Base-by-base conservation (phyloP, 1,284 basidiomycete genomes). In the Apiotrichum montevideense region DNA sequence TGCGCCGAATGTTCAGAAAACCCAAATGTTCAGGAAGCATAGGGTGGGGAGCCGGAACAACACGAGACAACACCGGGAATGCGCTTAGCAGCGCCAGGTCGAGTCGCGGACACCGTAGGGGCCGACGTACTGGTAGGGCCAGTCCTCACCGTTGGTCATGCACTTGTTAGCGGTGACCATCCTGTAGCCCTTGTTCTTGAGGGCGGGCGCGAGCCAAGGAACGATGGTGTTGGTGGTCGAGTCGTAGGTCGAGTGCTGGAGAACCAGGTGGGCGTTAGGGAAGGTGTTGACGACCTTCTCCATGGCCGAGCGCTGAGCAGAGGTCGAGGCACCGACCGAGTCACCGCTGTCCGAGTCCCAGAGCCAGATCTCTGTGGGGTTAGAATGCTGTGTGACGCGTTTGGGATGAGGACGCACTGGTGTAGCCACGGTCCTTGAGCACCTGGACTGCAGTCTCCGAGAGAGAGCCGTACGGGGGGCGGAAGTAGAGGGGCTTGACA, bases 371-470 rank as follows among this genome's bases (percentile, higher is more conserved):
- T 75, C 68, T 68, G 51, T 13, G 11, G n/a, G 41, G 21, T 21
- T 21, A 21, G 21, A 21, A 21, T 21, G 21, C 21, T 21, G 21
- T 21, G 21, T 21, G 21, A 21, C 21, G 21, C 21, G 21, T 21
- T 21, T 21, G 21, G 21, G 21, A 35, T 29, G 15, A 21, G 13
- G 37, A 68, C 67, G 54, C 51, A 68, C 69, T 76, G 61, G 68
- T 72, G 69, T 78, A 78, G 0, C 75, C 75, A 35, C 82, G 77
- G 37, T 73, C 59, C 32, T 57, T 59, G 41, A 82, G 76, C 6
- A 79, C 80, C 41, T 78, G 66, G 15, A 79, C 72, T 5, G 82
- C 81, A 5, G 75, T 67, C 62, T 82, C 70, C 65, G 84, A 82
- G 71, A 80, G 80, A 57, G 69, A 74, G 8, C 83, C 82, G 69